Evolutionary conservation across 2,329 filamentous ascomycete species (phyloP).

Genomic region (Drechmeria coniospora): DNA sequence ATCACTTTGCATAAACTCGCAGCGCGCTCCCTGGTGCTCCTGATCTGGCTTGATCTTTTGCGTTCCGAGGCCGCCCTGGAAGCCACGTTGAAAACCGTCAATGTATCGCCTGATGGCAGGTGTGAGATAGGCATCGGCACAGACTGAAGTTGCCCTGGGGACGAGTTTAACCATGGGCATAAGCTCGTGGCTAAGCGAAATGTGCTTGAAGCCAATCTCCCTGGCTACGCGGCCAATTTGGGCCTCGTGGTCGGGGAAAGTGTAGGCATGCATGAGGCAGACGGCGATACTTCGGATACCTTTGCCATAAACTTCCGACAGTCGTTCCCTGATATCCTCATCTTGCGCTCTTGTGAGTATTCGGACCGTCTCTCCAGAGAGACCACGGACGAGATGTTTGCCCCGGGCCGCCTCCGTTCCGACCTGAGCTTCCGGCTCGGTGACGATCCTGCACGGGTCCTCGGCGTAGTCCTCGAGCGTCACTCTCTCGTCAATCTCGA

Average conservation of each 20-base stretch:
- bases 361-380: slow-evolving; percentile 54
- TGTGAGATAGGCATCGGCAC: slow-evolving; percentile 27
- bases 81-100: slow-evolving; percentile 19
- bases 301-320: slow-evolving; percentile 44
- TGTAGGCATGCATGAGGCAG: slow-evolving; percentile 59
- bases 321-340: slow-evolving; percentile 33
- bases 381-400: slow-evolving; percentile 47
- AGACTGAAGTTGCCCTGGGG: slow-evolving; percentile 26
- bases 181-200: slow-evolving; percentile 20
- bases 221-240: slow-evolving; percentile 18
- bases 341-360: slow-evolving; percentile 46
- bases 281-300: slow-evolving; percentile 40
- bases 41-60: not conserved
- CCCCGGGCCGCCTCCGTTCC: slow-evolving; percentile 21
- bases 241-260: slow-evolving; percentile 39
- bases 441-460: slow-evolving; percentile 33
- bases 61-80: slow-evolving; percentile 18
- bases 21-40: slow-evolving; percentile 26
- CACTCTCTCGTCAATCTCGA: slow-evolving; percentile 62
- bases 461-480: slow-evolving; percentile 62
- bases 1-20: slow-evolving; percentile 58
- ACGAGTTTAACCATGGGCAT: slow-evolving; percentile 29
- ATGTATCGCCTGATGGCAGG: slow-evolving; percentile 21
- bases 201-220: slow-evolving; percentile 24
- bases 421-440: slow-evolving; percentile 29